Percentiles rank a stretch among this genome's conserved stretches.
These are phyloP conservation scores for Nicotiana knightiana DNA, from an alignment of 257 asterid genomes.

Conservation along the genomic window DNA sequence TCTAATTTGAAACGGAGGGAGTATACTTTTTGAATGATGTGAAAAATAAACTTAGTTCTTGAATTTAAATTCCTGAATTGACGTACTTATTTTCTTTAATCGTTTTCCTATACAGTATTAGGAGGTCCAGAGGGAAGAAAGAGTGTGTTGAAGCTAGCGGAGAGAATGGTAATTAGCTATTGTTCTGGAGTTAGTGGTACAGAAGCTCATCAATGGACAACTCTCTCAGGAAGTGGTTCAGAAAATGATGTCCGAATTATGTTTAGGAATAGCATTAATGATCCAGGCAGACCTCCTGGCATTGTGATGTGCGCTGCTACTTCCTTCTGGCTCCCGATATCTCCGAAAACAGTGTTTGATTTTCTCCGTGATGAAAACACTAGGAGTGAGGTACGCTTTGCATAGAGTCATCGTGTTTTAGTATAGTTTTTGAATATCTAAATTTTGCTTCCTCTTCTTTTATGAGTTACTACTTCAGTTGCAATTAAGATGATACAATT, in stretches of 20 bases:
- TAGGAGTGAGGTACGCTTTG: slow-evolving; percentile 29
- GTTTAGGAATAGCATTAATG: slow-evolving; percentile 31
- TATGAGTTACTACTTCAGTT: no score
- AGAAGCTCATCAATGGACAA: slow-evolving; percentile 31
- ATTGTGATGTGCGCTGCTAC: slow-evolving; percentile 26
- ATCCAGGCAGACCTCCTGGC: slow-evolving; percentile 28
- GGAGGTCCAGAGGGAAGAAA: slow-evolving; percentile 14
- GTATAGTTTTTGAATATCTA: no score
- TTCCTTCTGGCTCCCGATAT: slow-evolving; percentile 43
- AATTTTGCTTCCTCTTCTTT: no score
- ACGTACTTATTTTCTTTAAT: not conserved
- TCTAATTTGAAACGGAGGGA: no score
- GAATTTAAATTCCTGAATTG: not conserved
- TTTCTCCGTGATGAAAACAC: slow-evolving; percentile 19
- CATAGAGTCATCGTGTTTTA: no score
- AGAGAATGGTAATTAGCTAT: slow-evolving; percentile 32
- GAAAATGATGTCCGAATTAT: slow-evolving; percentile 27
- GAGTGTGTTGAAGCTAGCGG: slow-evolving; percentile 28
- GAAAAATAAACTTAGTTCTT: not conserved
- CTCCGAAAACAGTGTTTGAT: slow-evolving; percentile 28
- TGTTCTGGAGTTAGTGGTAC: slow-evolving; percentile 27
- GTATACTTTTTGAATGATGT: not conserved
- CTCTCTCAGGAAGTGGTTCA: slow-evolving; percentile 20
- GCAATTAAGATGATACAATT: no score
- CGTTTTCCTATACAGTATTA: not conserved